Evolutionary conservation across 371 early-diverging fungal species (phyloP).

Genomic region (Syncephalastrum contaminatum): DNA sequence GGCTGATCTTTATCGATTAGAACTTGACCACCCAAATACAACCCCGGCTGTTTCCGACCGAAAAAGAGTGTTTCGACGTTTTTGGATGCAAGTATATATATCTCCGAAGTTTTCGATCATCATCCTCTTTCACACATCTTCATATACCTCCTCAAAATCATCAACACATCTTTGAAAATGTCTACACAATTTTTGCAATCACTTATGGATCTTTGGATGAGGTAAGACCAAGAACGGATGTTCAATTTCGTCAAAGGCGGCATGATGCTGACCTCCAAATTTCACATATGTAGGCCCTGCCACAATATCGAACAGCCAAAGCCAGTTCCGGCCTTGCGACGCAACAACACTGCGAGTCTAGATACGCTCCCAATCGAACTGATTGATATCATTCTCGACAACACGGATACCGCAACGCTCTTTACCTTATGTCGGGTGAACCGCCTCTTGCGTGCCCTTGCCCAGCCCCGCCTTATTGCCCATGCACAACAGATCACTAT

Average conservation of each 20-base stretch:
- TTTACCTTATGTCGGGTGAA: conserved; percentile 21
- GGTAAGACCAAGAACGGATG: neutral
- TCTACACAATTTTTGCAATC: conserved; percentile 3
- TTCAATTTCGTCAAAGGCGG: too few species aligned
- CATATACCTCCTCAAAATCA: neutral
- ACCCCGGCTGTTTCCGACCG: conserved; percentile 15
- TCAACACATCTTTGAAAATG: neutral
- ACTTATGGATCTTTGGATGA: conserved; percentile 2
- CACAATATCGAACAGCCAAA: too few species aligned
- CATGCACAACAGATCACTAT: conserved; percentile 20
- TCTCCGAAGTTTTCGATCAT: conserved; percentile 10
- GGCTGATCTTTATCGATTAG: conserved; percentile 20
- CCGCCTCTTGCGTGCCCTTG: conserved; percentile 16
- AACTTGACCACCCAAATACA: conserved; percentile 2
- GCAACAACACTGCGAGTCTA: neutral
- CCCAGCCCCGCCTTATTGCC: conserved; percentile 16
- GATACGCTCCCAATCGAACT: conserved; percentile 15
- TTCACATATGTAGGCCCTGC: too few species aligned
- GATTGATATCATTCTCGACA: conserved; percentile 10
- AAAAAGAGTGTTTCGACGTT: too few species aligned
- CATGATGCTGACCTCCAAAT: too few species aligned
- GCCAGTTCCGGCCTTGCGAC: too few species aligned
- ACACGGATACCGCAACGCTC: conserved; percentile 14
- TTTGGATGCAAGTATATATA: conserved; percentile 13
- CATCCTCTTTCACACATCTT: conserved; percentile 2